A percentile compares a stretch with the other conserved stretches of the same genome.
phyloP scores from a whole-genome alignment of 106 monocot genomes.

The Dendrobium huoshanense region DNA sequence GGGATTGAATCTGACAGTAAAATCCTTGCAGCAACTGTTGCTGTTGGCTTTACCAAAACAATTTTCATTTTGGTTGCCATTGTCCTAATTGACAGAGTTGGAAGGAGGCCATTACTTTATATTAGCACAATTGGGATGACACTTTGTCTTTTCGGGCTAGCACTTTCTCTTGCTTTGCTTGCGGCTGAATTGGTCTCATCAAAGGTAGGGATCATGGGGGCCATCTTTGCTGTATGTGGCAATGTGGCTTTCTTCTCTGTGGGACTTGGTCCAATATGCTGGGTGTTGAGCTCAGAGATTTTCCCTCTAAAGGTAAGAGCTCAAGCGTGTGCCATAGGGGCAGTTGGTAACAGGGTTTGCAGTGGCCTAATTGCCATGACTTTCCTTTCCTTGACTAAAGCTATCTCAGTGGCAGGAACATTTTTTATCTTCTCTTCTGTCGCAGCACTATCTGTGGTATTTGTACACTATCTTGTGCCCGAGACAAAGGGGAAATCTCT shows the following conservation, averaged over 20 bases:
- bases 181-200: conserved; percentile 29
- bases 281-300: conserved; percentile 87
- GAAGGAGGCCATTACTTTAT: conserved; percentile 81
- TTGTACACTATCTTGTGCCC: conserved; percentile 61
- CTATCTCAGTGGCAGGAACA: conserved; percentile 61
- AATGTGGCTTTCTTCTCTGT: conserved; percentile 95
- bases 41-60: conserved; percentile 89
- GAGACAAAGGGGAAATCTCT: conserved; percentile 90
- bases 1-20: conserved; percentile 55
- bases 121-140: conserved; percentile 96
- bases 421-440: conserved; percentile 59
- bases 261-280: conserved; percentile 82
- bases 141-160: conserved; percentile 46
- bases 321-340: conserved; percentile 81
- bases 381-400: conserved; percentile 61
- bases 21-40: conserved; percentile 87
- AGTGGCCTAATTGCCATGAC: conserved; percentile 90
- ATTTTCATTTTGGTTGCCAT: conserved; percentile 84
- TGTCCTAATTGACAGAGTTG: conserved; percentile 75
- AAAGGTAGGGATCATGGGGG: conserved; percentile 36
- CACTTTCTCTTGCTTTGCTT: conserved; percentile 39
- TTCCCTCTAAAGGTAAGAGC: conserved; percentile 79
- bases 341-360: conserved; percentile 64
- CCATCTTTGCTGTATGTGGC: conserved; percentile 64
- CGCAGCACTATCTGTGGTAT: conserved; percentile 62